Evolutionary conservation across 1,284 basidiomycete species (phyloP).

Genomic region (Puccinia triticina): DNA sequence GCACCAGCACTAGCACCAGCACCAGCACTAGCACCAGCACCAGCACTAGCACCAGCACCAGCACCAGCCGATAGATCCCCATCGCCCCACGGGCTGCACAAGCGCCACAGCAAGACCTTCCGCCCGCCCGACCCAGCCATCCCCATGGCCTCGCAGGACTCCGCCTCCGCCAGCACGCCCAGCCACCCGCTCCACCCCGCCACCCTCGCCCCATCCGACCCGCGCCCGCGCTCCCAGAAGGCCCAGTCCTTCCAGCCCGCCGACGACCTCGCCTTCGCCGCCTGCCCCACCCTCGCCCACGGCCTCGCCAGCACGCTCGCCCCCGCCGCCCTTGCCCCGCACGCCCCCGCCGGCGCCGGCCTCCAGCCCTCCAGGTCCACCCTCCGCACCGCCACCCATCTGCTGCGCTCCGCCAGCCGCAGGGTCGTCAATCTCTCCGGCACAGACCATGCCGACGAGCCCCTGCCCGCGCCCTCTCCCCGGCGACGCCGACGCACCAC

Average conservation of each 20-base stretch:
- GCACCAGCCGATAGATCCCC: no score
- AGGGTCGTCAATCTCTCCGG: constrained; percentile 45
- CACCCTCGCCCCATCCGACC: background rate
- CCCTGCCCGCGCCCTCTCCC: background rate
- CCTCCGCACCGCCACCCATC: constrained; percentile 1
- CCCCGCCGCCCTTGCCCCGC: background rate
- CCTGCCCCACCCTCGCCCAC: constrained; percentile 4
- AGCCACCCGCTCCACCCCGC: background rate
- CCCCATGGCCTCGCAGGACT: constrained; percentile 5
- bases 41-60: no score
- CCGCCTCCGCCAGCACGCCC: background rate
- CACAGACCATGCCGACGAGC: constrained; percentile 3
- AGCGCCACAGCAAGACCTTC: constrained; percentile 22
- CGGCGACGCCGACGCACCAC: background rate
- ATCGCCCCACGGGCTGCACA: constrained; percentile 24
- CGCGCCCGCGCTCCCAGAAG: background rate
- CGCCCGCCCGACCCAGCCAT: background rate
- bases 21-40: no score
- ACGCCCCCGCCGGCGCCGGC: background rate
- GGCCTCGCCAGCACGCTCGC: constrained; percentile 8
- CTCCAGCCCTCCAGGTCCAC: constrained; percentile 18
- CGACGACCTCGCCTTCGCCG: constrained; percentile 28
- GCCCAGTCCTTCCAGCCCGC: constrained; percentile 20
- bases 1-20: no score
- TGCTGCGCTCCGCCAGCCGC: constrained; percentile 19